Conservation (phyloP, 768 basidiomycete species). For the Fibroporia radiculosa region DNA sequence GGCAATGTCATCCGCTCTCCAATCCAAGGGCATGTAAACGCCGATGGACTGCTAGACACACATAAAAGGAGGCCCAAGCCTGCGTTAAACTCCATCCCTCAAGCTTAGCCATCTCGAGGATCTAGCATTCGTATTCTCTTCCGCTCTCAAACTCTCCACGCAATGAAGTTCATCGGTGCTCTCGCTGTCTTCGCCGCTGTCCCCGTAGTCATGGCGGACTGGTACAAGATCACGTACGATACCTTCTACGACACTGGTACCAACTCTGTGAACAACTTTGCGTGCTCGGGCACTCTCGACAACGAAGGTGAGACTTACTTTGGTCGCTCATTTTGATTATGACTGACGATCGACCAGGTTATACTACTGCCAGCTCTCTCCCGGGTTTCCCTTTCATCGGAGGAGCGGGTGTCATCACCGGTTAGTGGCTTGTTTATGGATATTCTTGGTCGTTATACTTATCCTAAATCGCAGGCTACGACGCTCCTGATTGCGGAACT, state of each 20-base stretch:
- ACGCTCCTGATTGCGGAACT: conserved; percentile 50
- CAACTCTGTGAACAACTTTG: conserved; percentile 33
- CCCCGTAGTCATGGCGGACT: not conserved
- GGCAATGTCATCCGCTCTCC: too few relatives aligned
- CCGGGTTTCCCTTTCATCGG: conserved; percentile 57
- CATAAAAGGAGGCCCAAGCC: too few relatives aligned
- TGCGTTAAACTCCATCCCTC: too few relatives aligned
- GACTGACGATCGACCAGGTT: conserved; percentile 18
- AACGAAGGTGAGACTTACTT: not conserved
- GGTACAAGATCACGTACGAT: conserved; percentile 32
- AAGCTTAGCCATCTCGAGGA: too few relatives aligned
- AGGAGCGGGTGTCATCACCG: too few relatives aligned
- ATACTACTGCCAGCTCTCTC: conserved; percentile 41
- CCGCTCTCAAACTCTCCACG: too few relatives aligned
- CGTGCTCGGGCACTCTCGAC: conserved; percentile 32
- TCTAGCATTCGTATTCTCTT: too few relatives aligned
- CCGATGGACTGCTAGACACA: too few relatives aligned
- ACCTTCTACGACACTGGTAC: conserved; percentile 37
- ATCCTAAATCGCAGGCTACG: too few relatives aligned
- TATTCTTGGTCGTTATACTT: too few relatives aligned
- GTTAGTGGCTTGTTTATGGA: too few relatives aligned
- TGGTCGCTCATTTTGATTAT: not conserved
- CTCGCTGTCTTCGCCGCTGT: not conserved
- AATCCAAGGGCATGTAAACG: too few relatives aligned
- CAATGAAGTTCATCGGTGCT: not conserved